Conservation (phyloP, 306 rosid genomes). For the Calophaca sinica region DNA sequence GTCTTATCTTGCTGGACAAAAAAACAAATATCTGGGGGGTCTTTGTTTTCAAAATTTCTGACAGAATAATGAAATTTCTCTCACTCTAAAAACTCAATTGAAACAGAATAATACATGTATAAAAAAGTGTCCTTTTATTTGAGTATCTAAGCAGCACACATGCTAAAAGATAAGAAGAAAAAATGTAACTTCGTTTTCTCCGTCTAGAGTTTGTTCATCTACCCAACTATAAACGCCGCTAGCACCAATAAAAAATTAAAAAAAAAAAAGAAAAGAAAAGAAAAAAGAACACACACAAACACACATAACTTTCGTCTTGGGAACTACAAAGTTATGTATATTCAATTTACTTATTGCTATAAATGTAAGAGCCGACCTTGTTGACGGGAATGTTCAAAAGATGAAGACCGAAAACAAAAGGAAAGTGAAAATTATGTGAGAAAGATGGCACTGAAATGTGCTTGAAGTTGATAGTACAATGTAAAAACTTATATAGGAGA, state of each 20-base stretch:
- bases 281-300: not conserved
- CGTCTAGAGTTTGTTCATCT: conserved; percentile 67
- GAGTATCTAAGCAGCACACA: conserved; percentile 22
- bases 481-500: not conserved
- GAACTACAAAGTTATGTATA: conserved; percentile 44
- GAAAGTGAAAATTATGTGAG: conserved; percentile 1
- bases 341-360: conserved; percentile 22
- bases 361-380: conserved; percentile 35
- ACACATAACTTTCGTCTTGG: conserved; percentile 46
- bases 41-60: conserved; percentile 37
- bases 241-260: conserved; percentile 8
- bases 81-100: conserved; percentile 26
- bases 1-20: conserved; percentile 45
- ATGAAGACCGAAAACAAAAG: not conserved
- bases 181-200: conserved; percentile 56
- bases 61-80: conserved; percentile 37
- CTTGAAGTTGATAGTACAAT: not conserved
- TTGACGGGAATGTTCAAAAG: conserved; percentile 32
- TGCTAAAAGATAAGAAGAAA: conserved; percentile 16
- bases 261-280: not conserved
- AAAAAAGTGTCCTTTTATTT: not conserved
- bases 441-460: conserved; percentile 5
- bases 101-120: not conserved
- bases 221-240: conserved; percentile 52
- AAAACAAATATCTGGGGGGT: conserved; percentile 7